Conservation (phyloP, 805 yeast genomes). For the Sporopachydermia lactativora region DNA sequence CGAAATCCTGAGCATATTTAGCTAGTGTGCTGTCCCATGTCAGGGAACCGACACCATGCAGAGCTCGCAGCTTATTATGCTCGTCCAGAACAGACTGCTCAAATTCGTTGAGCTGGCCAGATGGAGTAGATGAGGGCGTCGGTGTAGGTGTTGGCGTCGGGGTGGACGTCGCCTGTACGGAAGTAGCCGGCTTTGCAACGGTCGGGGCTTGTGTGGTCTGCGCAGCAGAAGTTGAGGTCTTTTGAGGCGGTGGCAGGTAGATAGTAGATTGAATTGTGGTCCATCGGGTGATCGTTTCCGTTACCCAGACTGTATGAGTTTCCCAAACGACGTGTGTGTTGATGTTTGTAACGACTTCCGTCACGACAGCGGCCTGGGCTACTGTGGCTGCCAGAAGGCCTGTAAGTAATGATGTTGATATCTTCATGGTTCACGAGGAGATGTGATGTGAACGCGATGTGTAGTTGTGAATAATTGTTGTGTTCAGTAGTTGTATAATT, state of each 20-base stretch:
- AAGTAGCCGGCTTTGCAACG: conserved; percentile 11
- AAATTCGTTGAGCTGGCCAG: conserved; percentile 3
- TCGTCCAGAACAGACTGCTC: conserved; percentile 30
- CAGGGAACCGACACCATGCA: conserved; percentile 36
- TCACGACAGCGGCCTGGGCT: background rate
- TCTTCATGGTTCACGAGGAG: background rate
- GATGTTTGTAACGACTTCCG: conserved; percentile 10
- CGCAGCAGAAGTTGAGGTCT: conserved; percentile 11
- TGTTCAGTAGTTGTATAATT: too few species aligned
- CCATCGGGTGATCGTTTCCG: conserved; percentile 7
- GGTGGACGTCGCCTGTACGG: conserved; percentile 4
- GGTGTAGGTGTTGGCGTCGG: conserved; percentile 6
- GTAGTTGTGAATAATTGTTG: too few species aligned
- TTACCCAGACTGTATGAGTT: conserved; percentile 8
- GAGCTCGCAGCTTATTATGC: conserved; percentile 45
- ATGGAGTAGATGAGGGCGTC: conserved; percentile 8
- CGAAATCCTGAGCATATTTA: conserved; percentile 40
- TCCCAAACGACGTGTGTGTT: conserved; percentile 16
- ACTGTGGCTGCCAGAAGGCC: background rate
- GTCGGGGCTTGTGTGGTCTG: conserved; percentile 14
- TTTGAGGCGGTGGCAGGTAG: conserved; percentile 5
- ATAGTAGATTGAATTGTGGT: conserved; percentile 9
- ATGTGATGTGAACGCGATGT: too few species aligned
- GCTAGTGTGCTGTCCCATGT: conserved; percentile 43
- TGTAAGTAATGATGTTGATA: background rate